Conservation (phyloP, 169 alveolate species). For the Plasmodium vivax region DNA sequence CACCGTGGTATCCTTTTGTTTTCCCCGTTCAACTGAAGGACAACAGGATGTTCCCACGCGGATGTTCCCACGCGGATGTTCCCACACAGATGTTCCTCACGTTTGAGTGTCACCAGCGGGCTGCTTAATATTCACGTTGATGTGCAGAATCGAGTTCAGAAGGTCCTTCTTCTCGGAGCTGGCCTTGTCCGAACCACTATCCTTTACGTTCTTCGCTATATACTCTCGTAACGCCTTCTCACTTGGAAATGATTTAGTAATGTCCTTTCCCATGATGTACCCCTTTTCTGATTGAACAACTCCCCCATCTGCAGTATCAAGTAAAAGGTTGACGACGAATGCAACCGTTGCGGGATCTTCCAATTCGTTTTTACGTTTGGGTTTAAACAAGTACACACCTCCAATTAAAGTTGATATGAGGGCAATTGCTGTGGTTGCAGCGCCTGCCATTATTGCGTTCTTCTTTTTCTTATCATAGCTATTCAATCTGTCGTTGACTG, state of each 20-base stretch:
- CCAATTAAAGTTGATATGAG: conserved; percentile 17
- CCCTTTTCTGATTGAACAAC: background rate
- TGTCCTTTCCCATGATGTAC: background rate
- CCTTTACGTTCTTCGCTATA: background rate
- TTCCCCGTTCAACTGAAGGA: background rate
- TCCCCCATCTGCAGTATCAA: conserved; percentile 18
- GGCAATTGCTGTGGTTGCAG: background rate
- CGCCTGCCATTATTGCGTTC: background rate
- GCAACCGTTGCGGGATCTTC: background rate
- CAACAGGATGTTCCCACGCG: background rate
- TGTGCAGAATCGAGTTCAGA: background rate
- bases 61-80: background rate
- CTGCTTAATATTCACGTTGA: conserved; percentile 3
- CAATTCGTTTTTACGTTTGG: background rate
- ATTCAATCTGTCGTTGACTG: background rate
- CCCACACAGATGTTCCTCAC: background rate
- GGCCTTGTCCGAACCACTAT: background rate
- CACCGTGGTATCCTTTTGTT: background rate
- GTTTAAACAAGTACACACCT: background rate
- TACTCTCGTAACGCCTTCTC: background rate
- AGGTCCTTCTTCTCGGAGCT: background rate
- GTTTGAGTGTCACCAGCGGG: background rate
- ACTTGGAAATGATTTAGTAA: conserved; percentile 11
- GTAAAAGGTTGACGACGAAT: background rate
- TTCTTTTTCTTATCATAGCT: conserved; percentile 28